Percentiles rank a stretch among this genome's conserved stretches.
These are phyloP conservation scores for Apiospora aurea DNA, from an alignment of 2,329 filamentous ascomycete genomes.

Conservation along the genomic window DNA sequence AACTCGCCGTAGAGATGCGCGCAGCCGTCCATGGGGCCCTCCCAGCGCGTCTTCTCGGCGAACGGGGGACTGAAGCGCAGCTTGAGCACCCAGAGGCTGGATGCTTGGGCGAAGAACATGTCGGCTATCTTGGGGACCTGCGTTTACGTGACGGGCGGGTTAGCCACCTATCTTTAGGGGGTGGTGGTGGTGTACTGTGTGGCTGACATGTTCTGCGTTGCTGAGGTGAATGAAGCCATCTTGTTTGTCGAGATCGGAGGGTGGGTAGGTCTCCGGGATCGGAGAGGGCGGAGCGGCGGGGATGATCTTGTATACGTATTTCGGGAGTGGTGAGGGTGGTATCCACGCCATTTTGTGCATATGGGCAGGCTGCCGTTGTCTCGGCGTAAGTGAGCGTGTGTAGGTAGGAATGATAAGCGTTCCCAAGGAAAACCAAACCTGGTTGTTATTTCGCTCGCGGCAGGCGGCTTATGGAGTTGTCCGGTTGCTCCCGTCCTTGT, in stretches of 20 bases:
- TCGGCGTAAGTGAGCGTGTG: too few species aligned
- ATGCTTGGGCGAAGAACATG: slow-evolving; percentile 39
- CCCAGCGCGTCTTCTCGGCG: slow-evolving; percentile 58
- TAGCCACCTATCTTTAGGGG: background rate
- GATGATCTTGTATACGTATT: slow-evolving; percentile 68
- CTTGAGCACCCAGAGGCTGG: slow-evolving; percentile 48
- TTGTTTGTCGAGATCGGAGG: slow-evolving; percentile 64
- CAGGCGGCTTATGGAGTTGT: background rate
- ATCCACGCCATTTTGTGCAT: slow-evolving; percentile 32
- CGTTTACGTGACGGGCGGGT: background rate
- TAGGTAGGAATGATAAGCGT: background rate
- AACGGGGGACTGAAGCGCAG: slow-evolving; percentile 53
- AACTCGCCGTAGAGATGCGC: slow-evolving; percentile 68
- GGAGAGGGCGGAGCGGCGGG: slow-evolving; percentile 59
- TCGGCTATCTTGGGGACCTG: slow-evolving; percentile 41
- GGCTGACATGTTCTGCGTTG: slow-evolving; percentile 58
- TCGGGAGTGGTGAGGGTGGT: slow-evolving; percentile 43
- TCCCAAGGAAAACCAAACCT: background rate
- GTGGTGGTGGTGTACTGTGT: too few species aligned
- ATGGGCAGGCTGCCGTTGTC: background rate
- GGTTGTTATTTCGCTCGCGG: background rate
- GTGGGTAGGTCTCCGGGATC: slow-evolving; percentile 60
- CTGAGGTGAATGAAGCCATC: slow-evolving; percentile 71
- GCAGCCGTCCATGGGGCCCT: slow-evolving; percentile 55
- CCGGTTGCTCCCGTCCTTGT: background rate